Percentiles rank a stretch among this genome's conserved stretches.
Conservation (phyloP, 164 flowering plant species). For the Stephania yunnanensis region DNA sequence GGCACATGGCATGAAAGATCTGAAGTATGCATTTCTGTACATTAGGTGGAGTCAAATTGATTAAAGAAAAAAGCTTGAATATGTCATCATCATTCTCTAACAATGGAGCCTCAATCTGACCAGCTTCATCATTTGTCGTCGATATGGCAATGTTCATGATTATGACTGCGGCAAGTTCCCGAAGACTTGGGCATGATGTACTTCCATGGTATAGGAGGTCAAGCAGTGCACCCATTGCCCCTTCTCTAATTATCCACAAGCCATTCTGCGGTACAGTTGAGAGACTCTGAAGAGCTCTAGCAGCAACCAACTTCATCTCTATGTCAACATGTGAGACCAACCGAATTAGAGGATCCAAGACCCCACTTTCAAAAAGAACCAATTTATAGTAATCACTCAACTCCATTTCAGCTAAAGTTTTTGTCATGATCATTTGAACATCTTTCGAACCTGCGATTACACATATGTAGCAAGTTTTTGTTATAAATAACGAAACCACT, state of each 20-base stretch:
- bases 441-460: constrained; percentile 47
- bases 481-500: not conserved
- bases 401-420: constrained; percentile 61
- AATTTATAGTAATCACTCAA: constrained; percentile 55
- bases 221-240: constrained; percentile 40
- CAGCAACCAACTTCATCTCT: constrained; percentile 34
- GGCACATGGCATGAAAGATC: constrained; percentile 53
- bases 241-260: constrained; percentile 51
- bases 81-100: constrained; percentile 59
- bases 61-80: constrained; percentile 42
- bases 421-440: constrained; percentile 46
- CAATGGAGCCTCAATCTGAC: constrained; percentile 26
- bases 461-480: not conserved
- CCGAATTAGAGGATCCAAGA: constrained; percentile 39
- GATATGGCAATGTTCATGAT: constrained; percentile 55
- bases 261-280: constrained; percentile 52
- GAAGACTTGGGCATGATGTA: constrained; percentile 30
- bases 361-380: constrained; percentile 48
- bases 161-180: constrained; percentile 45
- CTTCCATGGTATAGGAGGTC: constrained; percentile 39
- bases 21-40: constrained; percentile 48
- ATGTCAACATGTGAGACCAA: constrained; percentile 35
- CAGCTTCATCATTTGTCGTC: constrained; percentile 29
- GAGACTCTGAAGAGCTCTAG: constrained; percentile 51
- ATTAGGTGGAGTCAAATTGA: constrained; percentile 35